A percentile compares a stretch with the other conserved stretches of the same genome.
Evolutionary conservation across 1,284 basidiomycete species (phyloP).

Genomic region (Sanghuangporus baumii): DNA sequence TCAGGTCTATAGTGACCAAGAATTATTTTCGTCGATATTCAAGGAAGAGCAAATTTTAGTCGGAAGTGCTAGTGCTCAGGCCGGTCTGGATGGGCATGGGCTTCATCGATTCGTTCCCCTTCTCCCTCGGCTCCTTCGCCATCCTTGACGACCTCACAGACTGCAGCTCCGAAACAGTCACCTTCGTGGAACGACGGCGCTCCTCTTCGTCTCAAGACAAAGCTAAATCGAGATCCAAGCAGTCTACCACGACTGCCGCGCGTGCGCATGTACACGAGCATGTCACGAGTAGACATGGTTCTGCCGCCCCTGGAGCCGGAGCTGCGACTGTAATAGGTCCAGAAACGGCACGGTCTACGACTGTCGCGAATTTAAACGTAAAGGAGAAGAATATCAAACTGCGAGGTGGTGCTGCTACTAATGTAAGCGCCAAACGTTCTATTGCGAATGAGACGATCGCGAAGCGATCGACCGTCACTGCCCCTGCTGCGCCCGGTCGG

Average conservation of each 20-base stretch:
- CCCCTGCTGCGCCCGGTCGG: not conserved
- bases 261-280: not conserved
- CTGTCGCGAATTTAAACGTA: not conserved
- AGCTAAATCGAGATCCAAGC: not conserved
- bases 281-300: not conserved
- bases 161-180: slow-evolving; percentile 13
- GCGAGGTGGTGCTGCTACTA: not conserved
- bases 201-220: not conserved
- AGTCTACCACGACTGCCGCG: not conserved
- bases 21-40: not conserved
- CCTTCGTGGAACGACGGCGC: slow-evolving; percentile 10
- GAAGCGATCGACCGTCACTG: slow-evolving; percentile 8
- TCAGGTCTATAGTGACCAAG: not conserved
- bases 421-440: not conserved
- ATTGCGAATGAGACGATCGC: slow-evolving; percentile 2
- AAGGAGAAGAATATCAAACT: not conserved
- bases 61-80: not conserved
- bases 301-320: not conserved
- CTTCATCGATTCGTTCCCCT: slow-evolving; percentile 7
- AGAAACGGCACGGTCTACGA: slow-evolving; percentile 1
- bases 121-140: slow-evolving; percentile 13
- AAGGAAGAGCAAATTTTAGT: not conserved
- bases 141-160: slow-evolving; percentile 18
- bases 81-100: slow-evolving; percentile 3
- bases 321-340: not conserved